Base-by-base conservation (phyloP, 2,329 filamentous ascomycete genomes). In the Eutypa lata region DNA sequence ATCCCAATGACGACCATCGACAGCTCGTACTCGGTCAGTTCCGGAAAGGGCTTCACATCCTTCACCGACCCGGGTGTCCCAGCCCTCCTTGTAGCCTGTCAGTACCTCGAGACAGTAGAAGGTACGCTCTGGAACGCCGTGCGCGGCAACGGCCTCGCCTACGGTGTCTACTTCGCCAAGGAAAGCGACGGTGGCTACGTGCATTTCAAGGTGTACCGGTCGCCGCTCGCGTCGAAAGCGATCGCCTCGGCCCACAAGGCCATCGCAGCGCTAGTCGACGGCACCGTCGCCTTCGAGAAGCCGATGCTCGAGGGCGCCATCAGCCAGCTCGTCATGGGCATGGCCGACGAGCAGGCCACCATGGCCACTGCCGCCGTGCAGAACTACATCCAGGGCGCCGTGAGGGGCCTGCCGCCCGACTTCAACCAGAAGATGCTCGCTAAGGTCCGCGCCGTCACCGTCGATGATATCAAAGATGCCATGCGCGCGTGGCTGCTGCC, bases 121-220 rank as follows among this genome's bases (percentile, higher is more conserved):
- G 94, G 94, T 0, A 94, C 94, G 1, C 83, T 99, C 31, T 97
- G 94, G 93, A 88, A 88, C 57, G 90, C 91, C 0, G 89, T 97
- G 47, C 90, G 94, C 46, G 94, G 94, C 52, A 94, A 90, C 43
- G 94, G 94, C 44, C 85, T 97, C 49, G 94, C 94, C 0, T 99
- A 99, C 66, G 92, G 92, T 50, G 87, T 89, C 1, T 84, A 82
- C 62, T 96, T 97, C 66, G 80, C 80, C 44, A 86, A 89, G 45
- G 88, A 90, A 65, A 75, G 90, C 26, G 90, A 94, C 64, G 86
- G 84, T 1, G 94, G 93, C 2, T 83, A 89, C 48, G 75, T 97
- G 49, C 87, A 90, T 56, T 95, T 95, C 73, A 84, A 86, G 51
- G 87, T 97, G 42, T 97, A 95, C 75, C 88, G 93, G 24, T 95